Evolutionary conservation across 192 early-diverging fungal species (phyloP).

Genomic region (Gigaspora rosea): DNA sequence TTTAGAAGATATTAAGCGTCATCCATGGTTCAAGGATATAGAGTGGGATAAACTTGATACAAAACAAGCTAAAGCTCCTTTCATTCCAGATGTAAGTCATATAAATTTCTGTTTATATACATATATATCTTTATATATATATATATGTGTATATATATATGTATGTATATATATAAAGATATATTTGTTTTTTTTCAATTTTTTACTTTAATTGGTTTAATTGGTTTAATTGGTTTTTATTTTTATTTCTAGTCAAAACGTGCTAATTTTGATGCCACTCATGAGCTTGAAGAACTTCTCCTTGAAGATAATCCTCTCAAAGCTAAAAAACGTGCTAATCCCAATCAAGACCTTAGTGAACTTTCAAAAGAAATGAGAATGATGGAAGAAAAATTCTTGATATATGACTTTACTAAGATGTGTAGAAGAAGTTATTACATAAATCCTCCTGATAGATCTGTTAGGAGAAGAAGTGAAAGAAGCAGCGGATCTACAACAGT

Average conservation of each 20-base stretch:
- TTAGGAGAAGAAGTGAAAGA: conserved; percentile 17
- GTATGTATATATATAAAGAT: background rate
- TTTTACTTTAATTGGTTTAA: background rate
- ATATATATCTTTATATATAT: too few species aligned
- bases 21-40: conserved; percentile 78
- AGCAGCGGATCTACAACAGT: conserved; percentile 11
- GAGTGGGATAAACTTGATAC: conserved; percentile 76
- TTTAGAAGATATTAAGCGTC: conserved; percentile 62
- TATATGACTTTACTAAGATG: conserved; percentile 74
- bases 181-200: background rate
- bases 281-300: conserved; percentile 94
- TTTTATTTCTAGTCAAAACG: conserved; percentile 63
- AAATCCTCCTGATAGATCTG: background rate
- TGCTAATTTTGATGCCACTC: conserved; percentile 94
- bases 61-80: conserved; percentile 77
- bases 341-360: conserved; percentile 43
- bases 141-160: too few species aligned
- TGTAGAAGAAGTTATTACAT: conserved; percentile 2
- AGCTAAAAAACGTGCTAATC: conserved; percentile 62
- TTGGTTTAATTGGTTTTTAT: background rate
- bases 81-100: conserved; percentile 77
- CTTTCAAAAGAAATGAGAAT: conserved; percentile 64
- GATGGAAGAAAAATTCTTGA: conserved; percentile 79
- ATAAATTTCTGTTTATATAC: too few species aligned
- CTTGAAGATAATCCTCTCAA: conserved; percentile 96